Evolutionary conservation across 2,329 filamentous ascomycete species (phyloP), one percentile per base, ranked within the genome.

Genomic region (Seiridium cupressi): DNA sequence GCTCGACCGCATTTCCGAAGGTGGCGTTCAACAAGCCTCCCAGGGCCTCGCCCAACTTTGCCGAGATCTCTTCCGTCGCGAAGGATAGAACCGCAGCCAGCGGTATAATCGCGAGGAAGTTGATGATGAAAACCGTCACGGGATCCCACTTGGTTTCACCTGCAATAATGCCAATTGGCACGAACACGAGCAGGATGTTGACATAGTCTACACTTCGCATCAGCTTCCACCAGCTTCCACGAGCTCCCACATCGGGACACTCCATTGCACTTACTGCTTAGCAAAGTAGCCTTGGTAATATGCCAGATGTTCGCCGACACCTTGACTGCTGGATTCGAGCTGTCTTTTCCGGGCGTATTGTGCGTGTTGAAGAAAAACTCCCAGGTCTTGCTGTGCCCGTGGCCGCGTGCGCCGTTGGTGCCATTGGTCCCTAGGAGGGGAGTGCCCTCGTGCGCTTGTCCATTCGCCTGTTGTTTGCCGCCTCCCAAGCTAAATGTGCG

Each of bases 61-160:
- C 79, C 3, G 89, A 88, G 61, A 93, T 85, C 75, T 93, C 89
- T 74, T 93, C 90, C 1, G 90, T 92, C 61, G 89, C 90, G 73
- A 91, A 92, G 58, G 88, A 90, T 61, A 93, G 78, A 62, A 92
- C 82, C 31, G 89, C 85, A 10, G 89, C 89, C 44, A 93, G 81
- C 3, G 90, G 90, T 63, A 93, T 88, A 65, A 93, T 92, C 67
- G 90, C 90, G 66, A 93, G 83, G 77, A 93, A 93, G 77, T 93
- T 93, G 72, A 93, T 83, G 54, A 86, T 79, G 74, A 93, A 93
- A 64, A 92, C 84, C 59, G 84, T 83, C 9, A 87, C 85, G 1
- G 90, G 83, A 68, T 82, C 80, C 87, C 89, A 90, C 51, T 79
- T 77, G 61, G 85, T 68, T 11, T 78, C 75, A 61, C 89, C 90